Evolutionary conservation across 2,329 filamentous ascomycete species (phyloP).

Genomic region (Didymella segeticola): DNA sequence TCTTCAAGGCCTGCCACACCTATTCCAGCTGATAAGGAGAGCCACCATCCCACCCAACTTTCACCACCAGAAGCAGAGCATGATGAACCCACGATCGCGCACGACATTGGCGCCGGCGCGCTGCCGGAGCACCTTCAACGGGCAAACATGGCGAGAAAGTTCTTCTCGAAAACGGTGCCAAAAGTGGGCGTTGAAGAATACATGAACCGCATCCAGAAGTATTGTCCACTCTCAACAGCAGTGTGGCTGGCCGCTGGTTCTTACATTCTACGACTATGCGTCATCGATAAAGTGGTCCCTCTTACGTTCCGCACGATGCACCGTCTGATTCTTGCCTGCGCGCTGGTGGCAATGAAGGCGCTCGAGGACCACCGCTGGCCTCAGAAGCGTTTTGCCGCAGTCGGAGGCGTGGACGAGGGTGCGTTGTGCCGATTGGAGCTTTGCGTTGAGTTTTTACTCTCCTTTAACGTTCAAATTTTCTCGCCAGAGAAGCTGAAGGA

Average conservation of each 20-base stretch:
- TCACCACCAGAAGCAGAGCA: conserved; percentile 59
- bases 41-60: conserved; percentile 49
- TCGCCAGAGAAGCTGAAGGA: conserved; percentile 43
- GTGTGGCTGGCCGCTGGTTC: conserved; percentile 89
- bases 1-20: conserved; percentile 49
- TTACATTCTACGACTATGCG: conserved; percentile 84
- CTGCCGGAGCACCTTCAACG: conserved; percentile 80
- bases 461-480: conserved; percentile 51
- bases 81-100: conserved; percentile 55
- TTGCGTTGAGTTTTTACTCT: conserved; percentile 62
- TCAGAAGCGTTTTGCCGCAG: conserved; percentile 81
- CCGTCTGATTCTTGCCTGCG: conserved; percentile 79
- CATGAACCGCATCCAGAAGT: conserved; percentile 82
- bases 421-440: conserved; percentile 89
- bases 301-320: conserved; percentile 87
- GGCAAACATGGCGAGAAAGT: conserved; percentile 85
- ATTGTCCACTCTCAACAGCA: conserved; percentile 90
- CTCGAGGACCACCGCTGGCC: conserved; percentile 91
- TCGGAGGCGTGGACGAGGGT: conserved; percentile 83
- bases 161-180: conserved; percentile 88
- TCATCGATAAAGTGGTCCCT: conserved; percentile 74
- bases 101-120: conserved; percentile 65
- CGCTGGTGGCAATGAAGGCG: conserved; percentile 91
- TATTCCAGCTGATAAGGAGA: conserved; percentile 50
- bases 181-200: conserved; percentile 86